Conservation (phyloP, 148 eudicot genomes). For the Polygonum aviculare region DNA sequence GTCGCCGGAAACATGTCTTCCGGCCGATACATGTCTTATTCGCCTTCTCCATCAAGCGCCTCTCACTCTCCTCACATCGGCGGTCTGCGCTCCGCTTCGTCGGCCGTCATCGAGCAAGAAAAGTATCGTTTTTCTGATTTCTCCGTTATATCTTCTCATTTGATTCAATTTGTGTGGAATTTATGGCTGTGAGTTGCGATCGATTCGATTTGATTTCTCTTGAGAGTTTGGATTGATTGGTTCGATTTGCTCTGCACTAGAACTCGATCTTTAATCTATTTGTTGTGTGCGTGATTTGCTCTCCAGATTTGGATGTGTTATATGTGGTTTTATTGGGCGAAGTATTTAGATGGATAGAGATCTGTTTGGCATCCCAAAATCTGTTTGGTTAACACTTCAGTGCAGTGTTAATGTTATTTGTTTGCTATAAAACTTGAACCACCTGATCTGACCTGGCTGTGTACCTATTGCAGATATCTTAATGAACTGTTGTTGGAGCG, state of each 20-base stretch:
- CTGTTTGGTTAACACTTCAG: not conserved
- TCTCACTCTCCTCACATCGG: constrained; percentile 89
- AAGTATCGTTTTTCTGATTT: constrained; percentile 30
- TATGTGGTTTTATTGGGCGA: not conserved
- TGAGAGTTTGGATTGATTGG: not conserved
- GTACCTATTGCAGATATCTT: constrained; percentile 55
- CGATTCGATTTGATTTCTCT: not conserved
- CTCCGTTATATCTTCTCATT: constrained; percentile 9
- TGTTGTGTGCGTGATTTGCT: not conserved
- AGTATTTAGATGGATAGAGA: not conserved
- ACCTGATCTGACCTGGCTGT: constrained; percentile 18
- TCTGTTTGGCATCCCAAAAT: not conserved
- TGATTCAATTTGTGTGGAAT: not conserved
- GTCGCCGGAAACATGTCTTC: constrained; percentile 46
- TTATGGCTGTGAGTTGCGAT: not conserved
- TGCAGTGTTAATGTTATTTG: not conserved
- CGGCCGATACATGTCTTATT: constrained; percentile 93
- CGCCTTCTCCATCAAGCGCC: constrained; percentile 81
- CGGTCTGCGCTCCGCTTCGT: constrained; percentile 50
- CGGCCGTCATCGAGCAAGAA: constrained; percentile 60
- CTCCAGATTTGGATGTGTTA: not conserved
- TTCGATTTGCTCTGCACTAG: not conserved
- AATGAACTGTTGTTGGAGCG: constrained; percentile 75
- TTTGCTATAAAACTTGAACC: not conserved
- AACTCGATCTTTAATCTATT: not conserved